A percentile compares a stretch with the other conserved stretches of the same genome.
Evolutionary conservation across 805 yeast species (phyloP).

Genomic region (Suhomyces sp.): DNA sequence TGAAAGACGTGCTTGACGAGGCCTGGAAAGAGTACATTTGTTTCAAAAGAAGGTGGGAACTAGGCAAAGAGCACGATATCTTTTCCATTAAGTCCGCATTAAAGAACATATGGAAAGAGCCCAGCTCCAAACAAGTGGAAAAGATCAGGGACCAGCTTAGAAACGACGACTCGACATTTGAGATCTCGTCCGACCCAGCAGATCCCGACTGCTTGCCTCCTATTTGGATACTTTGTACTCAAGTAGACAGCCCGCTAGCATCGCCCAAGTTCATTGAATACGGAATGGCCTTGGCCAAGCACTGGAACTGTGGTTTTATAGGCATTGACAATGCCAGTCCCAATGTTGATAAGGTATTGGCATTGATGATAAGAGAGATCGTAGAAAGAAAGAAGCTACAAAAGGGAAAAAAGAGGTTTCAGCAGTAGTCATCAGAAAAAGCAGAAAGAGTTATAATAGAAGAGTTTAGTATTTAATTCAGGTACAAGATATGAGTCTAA

Average conservation of each 20-base stretch:
- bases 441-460: too few species aligned
- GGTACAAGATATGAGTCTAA: too few species aligned
- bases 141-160: slow-evolving; percentile 23
- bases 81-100: slow-evolving; percentile 58
- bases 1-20: slow-evolving; percentile 58
- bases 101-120: slow-evolving; percentile 55
- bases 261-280: slow-evolving; percentile 57
- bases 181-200: slow-evolving; percentile 30
- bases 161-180: slow-evolving; percentile 26
- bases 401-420: slow-evolving; percentile 4
- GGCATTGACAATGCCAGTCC: slow-evolving; percentile 55
- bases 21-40: slow-evolving; percentile 70
- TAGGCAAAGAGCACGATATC: slow-evolving; percentile 65
- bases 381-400: slow-evolving; percentile 42
- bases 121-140: slow-evolving; percentile 21
- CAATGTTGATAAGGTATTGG: slow-evolving; percentile 55
- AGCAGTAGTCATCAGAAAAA: background rate
- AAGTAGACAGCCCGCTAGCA: slow-evolving; percentile 51
- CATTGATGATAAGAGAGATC: slow-evolving; percentile 57
- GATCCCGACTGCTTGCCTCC: slow-evolving; percentile 54
- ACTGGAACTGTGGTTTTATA: slow-evolving; percentile 66
- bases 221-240: slow-evolving; percentile 64
- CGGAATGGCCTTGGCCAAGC: slow-evolving; percentile 54
- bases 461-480: too few species aligned
- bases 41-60: slow-evolving; percentile 55